These are phyloP conservation scores for Pleurostoma richardsiae DNA, from an alignment of 2,329 filamentous ascomycete species.

Conservation along the genomic window DNA sequence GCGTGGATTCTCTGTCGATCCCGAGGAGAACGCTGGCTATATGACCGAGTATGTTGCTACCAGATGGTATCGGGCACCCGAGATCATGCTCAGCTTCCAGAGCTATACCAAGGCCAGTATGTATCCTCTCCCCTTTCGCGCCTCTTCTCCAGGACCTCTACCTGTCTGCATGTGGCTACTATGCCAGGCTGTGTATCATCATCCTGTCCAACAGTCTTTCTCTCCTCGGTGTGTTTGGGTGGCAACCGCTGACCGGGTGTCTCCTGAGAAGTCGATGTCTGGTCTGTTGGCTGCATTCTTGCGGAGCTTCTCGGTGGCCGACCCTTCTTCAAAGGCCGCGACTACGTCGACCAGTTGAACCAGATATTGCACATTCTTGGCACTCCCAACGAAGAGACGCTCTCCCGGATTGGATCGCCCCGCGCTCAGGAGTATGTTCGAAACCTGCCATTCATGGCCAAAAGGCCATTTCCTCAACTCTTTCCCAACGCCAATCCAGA, in stretches of 20 bases:
- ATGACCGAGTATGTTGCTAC: conserved; percentile 99
- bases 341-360: conserved; percentile 99
- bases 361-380: conserved; percentile 98
- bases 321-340: conserved; percentile 97
- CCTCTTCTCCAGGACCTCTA: neutral
- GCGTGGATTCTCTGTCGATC: conserved; percentile 93
- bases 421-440: conserved; percentile 97
- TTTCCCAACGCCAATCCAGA: conserved; percentile 96
- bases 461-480: conserved; percentile 80
- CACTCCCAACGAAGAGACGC: conserved; percentile 91
- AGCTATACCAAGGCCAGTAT: conserved; percentile 99
- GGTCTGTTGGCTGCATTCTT: conserved; percentile 97
- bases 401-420: conserved; percentile 88
- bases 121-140: conserved; percentile 32
- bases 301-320: conserved; percentile 93
- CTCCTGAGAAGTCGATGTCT: conserved; percentile 77
- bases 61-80: conserved; percentile 88
- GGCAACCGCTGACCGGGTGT: conserved; percentile 2
- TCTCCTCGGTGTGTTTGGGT: neutral
- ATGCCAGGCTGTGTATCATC: neutral
- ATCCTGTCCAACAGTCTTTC: neutral
- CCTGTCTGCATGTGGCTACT: neutral
- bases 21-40: conserved; percentile 96
- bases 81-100: conserved; percentile 99
- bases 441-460: conserved; percentile 91